These are phyloP conservation scores for Plicaturopsis crispa DNA, from an alignment of 768 basidiomycete genomes.

Conservation along the genomic window DNA sequence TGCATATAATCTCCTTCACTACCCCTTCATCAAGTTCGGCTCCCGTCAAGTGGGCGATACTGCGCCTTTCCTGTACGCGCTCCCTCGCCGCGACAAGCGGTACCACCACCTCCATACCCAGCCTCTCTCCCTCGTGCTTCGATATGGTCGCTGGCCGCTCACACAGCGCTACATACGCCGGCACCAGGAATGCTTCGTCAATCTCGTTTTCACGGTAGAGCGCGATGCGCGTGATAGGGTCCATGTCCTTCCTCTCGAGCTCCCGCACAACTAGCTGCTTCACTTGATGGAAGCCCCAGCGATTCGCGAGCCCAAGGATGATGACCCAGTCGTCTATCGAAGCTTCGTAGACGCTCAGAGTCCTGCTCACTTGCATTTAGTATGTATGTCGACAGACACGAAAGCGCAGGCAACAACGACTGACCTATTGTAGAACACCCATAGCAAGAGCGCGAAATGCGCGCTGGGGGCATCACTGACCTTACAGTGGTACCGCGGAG, in stretches of 20 bases:
- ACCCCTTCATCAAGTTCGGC: too few relatives aligned
- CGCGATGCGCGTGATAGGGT: constrained; percentile 44
- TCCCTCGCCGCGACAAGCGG: too few relatives aligned
- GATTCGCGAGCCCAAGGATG: constrained; percentile 44
- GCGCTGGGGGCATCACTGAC: constrained; percentile 27
- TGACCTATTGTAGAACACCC: constrained; percentile 52
- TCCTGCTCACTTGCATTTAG: constrained; percentile 6
- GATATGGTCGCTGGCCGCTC: too few relatives aligned
- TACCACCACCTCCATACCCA: too few relatives aligned
- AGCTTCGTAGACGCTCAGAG: constrained; percentile 37
- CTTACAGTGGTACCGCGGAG: too few relatives aligned
- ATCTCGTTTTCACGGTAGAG: constrained; percentile 48
- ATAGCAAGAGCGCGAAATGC: constrained; percentile 40
- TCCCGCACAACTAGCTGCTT: constrained; percentile 45
- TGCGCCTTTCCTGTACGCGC: too few relatives aligned
- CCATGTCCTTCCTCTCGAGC: constrained; percentile 36
- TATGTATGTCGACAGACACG: too few relatives aligned
- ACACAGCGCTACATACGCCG: constrained; percentile 44
- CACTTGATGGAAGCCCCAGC: constrained; percentile 49
- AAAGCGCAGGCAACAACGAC: constrained; percentile 8
- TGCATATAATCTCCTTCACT: too few relatives aligned
- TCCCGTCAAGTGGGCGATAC: too few relatives aligned
- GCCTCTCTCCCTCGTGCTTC: too few relatives aligned
- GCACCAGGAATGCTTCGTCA: constrained; percentile 39
- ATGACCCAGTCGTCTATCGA: constrained; percentile 41